Evolutionary conservation across 108 stramenopile species (phyloP).

Genomic region (Parietichytrium sp.): DNA sequence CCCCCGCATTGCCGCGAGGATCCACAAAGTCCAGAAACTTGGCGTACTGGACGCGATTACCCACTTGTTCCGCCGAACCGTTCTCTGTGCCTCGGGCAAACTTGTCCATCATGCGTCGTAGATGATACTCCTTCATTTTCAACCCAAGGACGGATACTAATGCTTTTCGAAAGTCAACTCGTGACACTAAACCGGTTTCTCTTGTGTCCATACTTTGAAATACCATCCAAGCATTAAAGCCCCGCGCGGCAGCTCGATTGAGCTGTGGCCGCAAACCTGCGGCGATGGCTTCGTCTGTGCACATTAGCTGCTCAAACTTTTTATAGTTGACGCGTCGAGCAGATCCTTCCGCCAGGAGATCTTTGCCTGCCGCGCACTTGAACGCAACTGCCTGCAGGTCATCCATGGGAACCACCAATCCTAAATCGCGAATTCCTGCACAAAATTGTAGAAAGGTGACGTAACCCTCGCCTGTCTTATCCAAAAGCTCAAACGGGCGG

Average conservation of each 20-base stretch:
- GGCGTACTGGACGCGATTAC: conserved; percentile 10
- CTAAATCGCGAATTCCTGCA: neutral
- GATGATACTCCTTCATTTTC: neutral
- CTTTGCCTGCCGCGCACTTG: neutral
- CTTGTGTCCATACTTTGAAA: neutral
- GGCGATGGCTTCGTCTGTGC: neutral
- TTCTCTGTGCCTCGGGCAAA: neutral
- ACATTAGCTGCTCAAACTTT: conserved; percentile 32
- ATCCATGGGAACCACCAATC: conserved; percentile 22
- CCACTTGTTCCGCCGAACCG: neutral
- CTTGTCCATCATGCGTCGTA: neutral
- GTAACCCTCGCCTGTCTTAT: neutral
- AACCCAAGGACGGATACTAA: neutral
- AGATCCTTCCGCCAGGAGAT: neutral
- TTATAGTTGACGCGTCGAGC: neutral
- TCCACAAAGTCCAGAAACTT: conserved; percentile 35
- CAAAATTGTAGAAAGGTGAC: neutral
- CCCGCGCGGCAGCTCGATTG: neutral
- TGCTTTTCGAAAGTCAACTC: neutral
- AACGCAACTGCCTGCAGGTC: neutral
- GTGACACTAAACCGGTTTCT: neutral
- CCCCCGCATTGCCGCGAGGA: conserved; percentile 1
- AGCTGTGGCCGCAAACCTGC: neutral
- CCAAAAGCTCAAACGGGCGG: neutral
- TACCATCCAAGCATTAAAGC: neutral